Base-by-base conservation (phyloP, 2,329 filamentous ascomycete genomes). In the Corniculantispora saksenae region DNA sequence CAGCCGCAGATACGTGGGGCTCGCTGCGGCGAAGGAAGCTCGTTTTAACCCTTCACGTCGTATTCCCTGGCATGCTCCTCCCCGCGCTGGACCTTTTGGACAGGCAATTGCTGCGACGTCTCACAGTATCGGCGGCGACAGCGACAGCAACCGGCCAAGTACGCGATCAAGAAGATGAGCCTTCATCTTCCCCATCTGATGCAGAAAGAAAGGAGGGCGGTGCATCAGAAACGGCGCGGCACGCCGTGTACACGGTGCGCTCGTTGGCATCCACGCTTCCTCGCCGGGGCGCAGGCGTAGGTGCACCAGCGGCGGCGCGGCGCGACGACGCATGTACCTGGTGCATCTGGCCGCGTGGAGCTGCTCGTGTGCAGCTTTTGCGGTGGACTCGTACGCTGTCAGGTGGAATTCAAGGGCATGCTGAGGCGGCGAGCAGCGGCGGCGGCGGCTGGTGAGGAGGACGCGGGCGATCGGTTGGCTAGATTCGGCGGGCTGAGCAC, bases 81-180 rank as follows among this genome's bases (percentile, higher is more conserved):
- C 91, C 93, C 3, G 93, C 94, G 0, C 83, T 99, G 3, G 94
- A 98, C 76, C 83, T 98, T 0, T 83, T 99, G 1, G 95, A 99
- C 76, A 86, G 92, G 29, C 80, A 84, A 3, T 84, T 95, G 0
- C 86, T 97, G 40, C 88, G 83, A 7, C 83, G 87, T 1, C 76
- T 89, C 5, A 63, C 65, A 32, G 63, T 68, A 29, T 53, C 53
- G 12, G 17, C 27, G 19, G 29, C 19, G 35, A 27, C 55, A n/a
- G 17, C 50, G 40, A 5, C 61, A 21, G 32, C n/a, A n/a, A n/a
- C n/a, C n/a, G n/a, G 10, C 32, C 32, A 32, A 32, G 32, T 5
- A 5, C 32, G 32, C 32, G 32, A 32, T 5, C 32, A 35, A 51
- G 27, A 54, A 19, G 38, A 19, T 23, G 25, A 43, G 83, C 82